Evolutionary conservation across 2,329 filamentous ascomycete species (phyloP).

Genomic region (Cercospora sp.): DNA sequence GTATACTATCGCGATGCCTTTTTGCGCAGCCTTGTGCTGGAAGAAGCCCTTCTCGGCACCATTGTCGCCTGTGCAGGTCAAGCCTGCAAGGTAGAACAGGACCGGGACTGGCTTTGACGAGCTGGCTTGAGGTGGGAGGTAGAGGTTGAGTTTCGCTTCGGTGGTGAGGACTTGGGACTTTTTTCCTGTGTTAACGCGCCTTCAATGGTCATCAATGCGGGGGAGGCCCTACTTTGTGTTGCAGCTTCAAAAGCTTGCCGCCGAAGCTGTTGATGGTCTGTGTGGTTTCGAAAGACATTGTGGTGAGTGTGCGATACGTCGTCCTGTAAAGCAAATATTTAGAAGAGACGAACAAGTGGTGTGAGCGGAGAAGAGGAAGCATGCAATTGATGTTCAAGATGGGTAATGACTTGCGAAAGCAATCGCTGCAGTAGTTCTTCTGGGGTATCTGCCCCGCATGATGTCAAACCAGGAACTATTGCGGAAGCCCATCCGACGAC

Average conservation of each 20-base stretch:
- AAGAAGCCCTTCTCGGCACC: constrained; percentile 82
- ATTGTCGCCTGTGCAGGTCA: constrained; percentile 91
- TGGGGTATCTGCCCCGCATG: constrained; percentile 7
- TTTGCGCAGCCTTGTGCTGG: constrained; percentile 74
- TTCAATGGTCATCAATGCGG: neutral
- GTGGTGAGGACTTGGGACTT: constrained; percentile 75
- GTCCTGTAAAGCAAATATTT: neutral
- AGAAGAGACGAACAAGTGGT: neutral
- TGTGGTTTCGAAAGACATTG: constrained; percentile 85
- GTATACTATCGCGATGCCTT: constrained; percentile 88
- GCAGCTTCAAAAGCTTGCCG: constrained; percentile 91
- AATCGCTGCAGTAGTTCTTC: constrained; percentile 1
- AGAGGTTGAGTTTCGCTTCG: constrained; percentile 91
- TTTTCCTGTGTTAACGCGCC: constrained; percentile 7
- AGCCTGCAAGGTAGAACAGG: constrained; percentile 87
- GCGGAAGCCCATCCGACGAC: neutral
- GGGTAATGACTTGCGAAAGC: neutral
- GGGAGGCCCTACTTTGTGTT: constrained; percentile 57
- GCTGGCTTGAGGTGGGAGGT: constrained; percentile 73
- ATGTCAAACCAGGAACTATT: constrained; percentile 5
- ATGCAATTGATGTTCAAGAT: neutral
- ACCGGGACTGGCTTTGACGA: constrained; percentile 70
- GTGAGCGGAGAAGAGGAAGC: neutral
- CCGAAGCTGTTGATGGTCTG: constrained; percentile 89
- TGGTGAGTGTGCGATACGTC: constrained; percentile 28